Evolutionary conservation across 257 asterid species (phyloP), one percentile per base, ranked within the genome.

Genomic region (Solanum tarijense): DNA sequence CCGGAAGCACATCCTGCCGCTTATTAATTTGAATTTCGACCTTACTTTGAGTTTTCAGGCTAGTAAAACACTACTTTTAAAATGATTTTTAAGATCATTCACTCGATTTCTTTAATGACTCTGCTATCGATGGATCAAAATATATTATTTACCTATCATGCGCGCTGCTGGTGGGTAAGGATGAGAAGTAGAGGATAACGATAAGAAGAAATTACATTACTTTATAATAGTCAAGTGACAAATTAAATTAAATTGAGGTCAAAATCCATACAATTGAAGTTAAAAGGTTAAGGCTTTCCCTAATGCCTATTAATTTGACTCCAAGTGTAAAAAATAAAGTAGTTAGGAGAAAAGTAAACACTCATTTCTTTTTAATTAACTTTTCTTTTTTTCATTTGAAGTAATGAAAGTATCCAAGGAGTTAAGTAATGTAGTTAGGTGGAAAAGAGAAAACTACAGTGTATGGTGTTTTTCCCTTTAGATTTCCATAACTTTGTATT

Each of bases 401-500:
- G 52, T 87, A 90, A 73, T 87, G 85, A 91, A 90, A 86, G 92
- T 73, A 87, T 55, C 88, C 84, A 88, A 88, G 69, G 81, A 87
- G 21, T 76, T 76, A 36, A 75, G 55, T 75, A 23, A 38, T 43
- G 32, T 23, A 32, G 48, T 31, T 84, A 83, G 66, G 39, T 87
- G 87, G 87, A 90, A 90, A 88, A 89, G 87, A 91, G 5, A 52
- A 60, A 20, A 31, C 46, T 86, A 89, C 83, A 81, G 89, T 86
- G 86, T 65, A 84, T 72, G 65, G 35, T 87, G 81, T 86, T 55
- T 58, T 68, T 89, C 86, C 88, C 91, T 91, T 89, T 88, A 83
- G 88, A 88, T 88, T 90, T 92, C 96, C 93, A 89, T 65, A 88
- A 86, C 93, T 89, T 55, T 89, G 55, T 86, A 14, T 48, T 48